Conservation (phyloP, 2,329 filamentous ascomycete genomes). For the Aspergillus thermomutatus region DNA sequence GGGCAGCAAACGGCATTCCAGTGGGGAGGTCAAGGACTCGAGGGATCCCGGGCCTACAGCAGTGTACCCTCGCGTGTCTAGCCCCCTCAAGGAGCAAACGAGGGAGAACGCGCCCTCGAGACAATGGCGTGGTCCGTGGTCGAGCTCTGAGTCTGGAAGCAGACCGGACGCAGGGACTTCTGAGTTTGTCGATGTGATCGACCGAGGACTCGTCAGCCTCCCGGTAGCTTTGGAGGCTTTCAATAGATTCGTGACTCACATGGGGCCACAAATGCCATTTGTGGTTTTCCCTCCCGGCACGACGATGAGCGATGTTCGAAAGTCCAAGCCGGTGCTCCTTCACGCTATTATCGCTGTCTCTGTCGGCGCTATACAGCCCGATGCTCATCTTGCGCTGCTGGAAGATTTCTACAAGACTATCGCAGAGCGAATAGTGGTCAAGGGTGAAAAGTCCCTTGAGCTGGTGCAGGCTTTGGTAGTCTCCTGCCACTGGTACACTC, state of each 20-base stretch:
- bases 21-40: conserved; percentile 27
- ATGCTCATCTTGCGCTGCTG: conserved; percentile 60
- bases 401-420: conserved; percentile 69
- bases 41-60: background rate
- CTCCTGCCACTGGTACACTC: conserved; percentile 78
- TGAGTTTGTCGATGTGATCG: conserved; percentile 47
- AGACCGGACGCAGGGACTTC: conserved; percentile 16
- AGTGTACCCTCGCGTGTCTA: conserved; percentile 8
- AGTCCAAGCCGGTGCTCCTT: conserved; percentile 58
- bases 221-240: conserved; percentile 56
- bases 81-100: conserved; percentile 20
- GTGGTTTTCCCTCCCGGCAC: conserved; percentile 56
- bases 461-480: conserved; percentile 76
- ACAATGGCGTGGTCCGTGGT: conserved; percentile 22
- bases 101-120: conserved; percentile 11
- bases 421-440: conserved; percentile 69
- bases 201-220: conserved; percentile 49
- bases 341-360: conserved; percentile 56
- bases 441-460: conserved; percentile 77
- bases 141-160: conserved; percentile 8
- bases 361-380: conserved; percentile 50
- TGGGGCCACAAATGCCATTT: conserved; percentile 55
- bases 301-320: conserved; percentile 53
- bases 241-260: conserved; percentile 52
- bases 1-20: conserved; percentile 31